Base-by-base conservation (phyloP, 805 yeast genomes). In the Yarrowia osloensis region DNA sequence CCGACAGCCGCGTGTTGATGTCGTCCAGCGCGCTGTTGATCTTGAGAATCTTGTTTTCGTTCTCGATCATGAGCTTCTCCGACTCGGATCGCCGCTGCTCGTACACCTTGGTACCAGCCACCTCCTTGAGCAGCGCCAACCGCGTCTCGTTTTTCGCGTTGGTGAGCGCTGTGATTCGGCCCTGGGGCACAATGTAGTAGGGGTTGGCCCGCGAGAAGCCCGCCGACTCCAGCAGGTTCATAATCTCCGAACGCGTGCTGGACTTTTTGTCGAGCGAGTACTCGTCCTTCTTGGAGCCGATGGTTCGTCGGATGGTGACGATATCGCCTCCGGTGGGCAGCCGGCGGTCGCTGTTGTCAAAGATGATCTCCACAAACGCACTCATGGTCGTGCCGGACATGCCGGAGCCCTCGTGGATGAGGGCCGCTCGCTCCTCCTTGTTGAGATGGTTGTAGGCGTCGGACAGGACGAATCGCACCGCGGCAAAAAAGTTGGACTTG, bases 161-260 rank as follows among this genome's bases (percentile, higher is more conserved):
- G 0, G 98, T 94, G 68, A 95, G 81, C 0, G 90, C 83, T 0
- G 97, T 89, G 72, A 95, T 91, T 72, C 90, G 83, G 22, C 99
- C 99, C 77, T 95, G 99, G 0, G 99, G 98, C 5, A 95, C 98
- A 71, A 95, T 94, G 75, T 94, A 94, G 77, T 93, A 94, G 0
- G 98, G 97, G 70, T 92, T 93, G 6, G 91, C 86, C 69, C 89
- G 83, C 0, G 97, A 89, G 74, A 95, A 91, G 0, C 99, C 99
- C 0, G 97, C 97, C 73, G 90, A 88, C 75, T 94, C 98, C 40
- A 93, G 80, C 70, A 91, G 78, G 70, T 90, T 89, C 85, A 87
- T 86, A 17, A 93, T 83, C 74, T 92, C 98, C 2, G 89, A 81
- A 72, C 92, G 84, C 1, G 94, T 88, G 3, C 94, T 89, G 15